These are phyloP conservation scores for Cyclotella baltica DNA, from an alignment of 108 stramenopile species.

Conservation along the genomic window DNA sequence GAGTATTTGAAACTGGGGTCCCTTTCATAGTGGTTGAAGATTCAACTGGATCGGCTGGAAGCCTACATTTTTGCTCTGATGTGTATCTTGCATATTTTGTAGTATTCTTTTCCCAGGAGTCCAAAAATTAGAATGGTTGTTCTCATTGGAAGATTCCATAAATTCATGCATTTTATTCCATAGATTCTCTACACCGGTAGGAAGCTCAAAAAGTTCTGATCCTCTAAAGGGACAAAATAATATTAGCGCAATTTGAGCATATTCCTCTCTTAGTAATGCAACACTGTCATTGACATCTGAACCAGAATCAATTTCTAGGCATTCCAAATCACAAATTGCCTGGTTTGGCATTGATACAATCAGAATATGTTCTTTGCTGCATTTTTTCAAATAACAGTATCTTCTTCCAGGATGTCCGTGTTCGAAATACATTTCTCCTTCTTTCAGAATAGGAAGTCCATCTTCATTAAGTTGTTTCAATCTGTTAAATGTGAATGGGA, in stretches of 20 bases:
- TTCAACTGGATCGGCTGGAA: neutral
- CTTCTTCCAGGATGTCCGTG: neutral
- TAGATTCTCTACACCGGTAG: neutral
- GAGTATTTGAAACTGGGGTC: too few species aligned
- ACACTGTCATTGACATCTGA: neutral
- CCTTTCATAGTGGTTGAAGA: neutral
- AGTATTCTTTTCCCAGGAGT: neutral
- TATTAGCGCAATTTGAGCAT: neutral
- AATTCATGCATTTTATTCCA: constrained; percentile 5
- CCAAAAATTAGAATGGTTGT: neutral
- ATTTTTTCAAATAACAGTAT: neutral
- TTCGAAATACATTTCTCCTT: neutral
- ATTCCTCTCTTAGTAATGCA: neutral
- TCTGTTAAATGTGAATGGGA: neutral
- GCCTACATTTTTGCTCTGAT: neutral
- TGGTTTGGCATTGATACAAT: neutral
- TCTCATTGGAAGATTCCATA: neutral
- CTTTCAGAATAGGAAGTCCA: neutral
- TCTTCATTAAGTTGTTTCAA: neutral
- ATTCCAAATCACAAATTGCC: neutral
- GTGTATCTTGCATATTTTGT: neutral
- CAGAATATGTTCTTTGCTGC: neutral
- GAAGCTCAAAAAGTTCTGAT: neutral
- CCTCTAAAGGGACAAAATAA: neutral
- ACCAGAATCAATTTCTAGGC: neutral